Evolutionary conservation across 2,329 filamentous ascomycete genomes (phyloP).

Genomic region (Aspergillus thermomutatus): DNA sequence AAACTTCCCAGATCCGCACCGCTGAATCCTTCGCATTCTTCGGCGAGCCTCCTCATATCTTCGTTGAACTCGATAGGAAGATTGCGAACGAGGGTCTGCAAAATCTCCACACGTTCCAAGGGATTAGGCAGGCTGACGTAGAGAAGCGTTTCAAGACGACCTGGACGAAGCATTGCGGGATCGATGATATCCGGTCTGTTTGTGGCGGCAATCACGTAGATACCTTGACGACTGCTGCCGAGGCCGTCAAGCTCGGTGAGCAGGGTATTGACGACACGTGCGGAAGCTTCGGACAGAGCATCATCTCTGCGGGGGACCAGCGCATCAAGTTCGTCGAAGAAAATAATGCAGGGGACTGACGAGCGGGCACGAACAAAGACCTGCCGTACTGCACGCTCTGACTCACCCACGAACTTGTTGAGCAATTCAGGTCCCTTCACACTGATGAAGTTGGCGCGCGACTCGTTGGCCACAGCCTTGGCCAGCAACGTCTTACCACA

Average conservation of each 20-base stretch:
- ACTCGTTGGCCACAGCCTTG: conserved; percentile 93
- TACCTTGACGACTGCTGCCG: conserved; percentile 68
- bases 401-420: conserved; percentile 97
- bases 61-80: conserved; percentile 52
- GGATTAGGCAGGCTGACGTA: conserved; percentile 83
- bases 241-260: conserved; percentile 92
- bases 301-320: conserved; percentile 81
- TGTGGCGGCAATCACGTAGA: conserved; percentile 92
- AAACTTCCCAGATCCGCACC: conserved; percentile 63
- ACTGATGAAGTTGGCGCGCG: conserved; percentile 95
- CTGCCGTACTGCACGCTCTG: conserved; percentile 86
- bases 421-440: conserved; percentile 95
- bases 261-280: conserved; percentile 89
- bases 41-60: conserved; percentile 62
- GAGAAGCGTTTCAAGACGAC: conserved; percentile 80
- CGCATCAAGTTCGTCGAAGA: conserved; percentile 97
- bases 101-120: conserved; percentile 78
- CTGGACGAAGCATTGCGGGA: conserved; percentile 87
- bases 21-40: conserved; percentile 74
- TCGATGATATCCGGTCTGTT: conserved; percentile 97
- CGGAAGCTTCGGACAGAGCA: conserved; percentile 73
- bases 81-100: conserved; percentile 61
- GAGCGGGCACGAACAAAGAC: conserved; percentile 85
- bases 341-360: conserved; percentile 87
- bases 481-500: conserved; percentile 96